Evolutionary conservation across 208 protist species (phyloP), one percentile per base, ranked within the genome.

Genomic region (Leishmania tarentolae): DNA sequence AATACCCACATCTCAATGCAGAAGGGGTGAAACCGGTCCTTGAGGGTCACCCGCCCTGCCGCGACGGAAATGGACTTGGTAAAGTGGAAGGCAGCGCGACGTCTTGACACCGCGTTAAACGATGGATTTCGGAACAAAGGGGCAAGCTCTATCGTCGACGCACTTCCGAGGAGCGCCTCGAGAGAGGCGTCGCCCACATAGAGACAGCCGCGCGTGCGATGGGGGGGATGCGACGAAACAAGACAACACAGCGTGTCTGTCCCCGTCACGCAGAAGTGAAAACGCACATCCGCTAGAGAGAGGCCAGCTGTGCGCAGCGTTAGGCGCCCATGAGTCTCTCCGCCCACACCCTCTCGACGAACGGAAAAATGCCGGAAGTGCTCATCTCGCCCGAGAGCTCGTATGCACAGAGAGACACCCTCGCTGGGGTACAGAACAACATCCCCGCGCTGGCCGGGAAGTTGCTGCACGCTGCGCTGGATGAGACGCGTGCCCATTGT

Each of bases 1-100:
- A 91, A 95, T 46, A 96, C 95, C 93, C 95, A 98, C 85, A 94
- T 80, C 82, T 98, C 93, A 47, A 98, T 82, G 69, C 91, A 96
- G 79, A 98, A 98, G 2, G 93, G 92, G 71, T 94, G 88, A 79
- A 95, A 94, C 50, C 79, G 77, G n/a, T 93, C 91, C 75, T 94
- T 95, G 24, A 98, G 79, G 11, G 90, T 94, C 17, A 96, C 87
- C 17, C 90, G 84, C 5, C 93, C 93, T 19, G 94, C 66, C 13
- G 83, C 81, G 31, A 97, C 76, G 11, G 84, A 76, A 53, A 90
- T 79, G 37, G 81, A 83, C 65, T 92, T 91, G 17, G 89, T 95
- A 81, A 98, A 96, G 73, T 95, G 89, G n/a, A 95, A 87, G n/a
- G 90, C 81, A 53, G 83, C 84, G 53, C 61, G 66, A 31, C 40